Evolutionary conservation across 805 yeast genomes (phyloP).

Genomic region (Saccharomycopsis selenospora): DNA sequence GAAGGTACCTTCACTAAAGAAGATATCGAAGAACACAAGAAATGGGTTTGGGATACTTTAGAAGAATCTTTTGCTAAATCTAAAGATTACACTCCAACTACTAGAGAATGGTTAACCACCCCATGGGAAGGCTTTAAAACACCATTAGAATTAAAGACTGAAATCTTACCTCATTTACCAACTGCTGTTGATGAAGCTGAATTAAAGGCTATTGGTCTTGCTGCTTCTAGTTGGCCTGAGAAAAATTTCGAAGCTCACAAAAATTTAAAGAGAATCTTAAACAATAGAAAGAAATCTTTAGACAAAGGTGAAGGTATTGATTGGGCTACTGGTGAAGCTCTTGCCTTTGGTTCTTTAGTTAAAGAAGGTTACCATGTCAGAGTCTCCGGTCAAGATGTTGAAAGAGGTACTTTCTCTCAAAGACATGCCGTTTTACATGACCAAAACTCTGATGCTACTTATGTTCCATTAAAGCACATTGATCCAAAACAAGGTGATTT

Average conservation of each 20-base stretch:
- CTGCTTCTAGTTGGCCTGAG: constrained; percentile 77
- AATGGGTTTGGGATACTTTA: constrained; percentile 94
- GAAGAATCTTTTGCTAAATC: constrained; percentile 87
- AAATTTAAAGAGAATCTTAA: constrained; percentile 91
- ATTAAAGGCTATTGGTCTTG: constrained; percentile 71
- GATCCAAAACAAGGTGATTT: constrained; percentile 79
- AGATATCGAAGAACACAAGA: constrained; percentile 91
- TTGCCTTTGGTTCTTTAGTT: constrained; percentile 89
- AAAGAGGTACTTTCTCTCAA: constrained; percentile 99
- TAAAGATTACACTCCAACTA: constrained; percentile 82
- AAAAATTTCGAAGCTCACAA: constrained; percentile 83
- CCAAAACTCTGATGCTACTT: constrained; percentile 75
- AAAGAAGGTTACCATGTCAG: constrained; percentile 95
- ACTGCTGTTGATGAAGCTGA: constrained; percentile 73
- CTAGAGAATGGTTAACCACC: constrained; percentile 96
- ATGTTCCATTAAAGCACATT: constrained; percentile 79
- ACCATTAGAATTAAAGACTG: constrained; percentile 93
- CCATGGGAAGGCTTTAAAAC: constrained; percentile 99
- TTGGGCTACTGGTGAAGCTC: constrained; percentile 99
- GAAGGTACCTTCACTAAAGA: constrained; percentile 87
- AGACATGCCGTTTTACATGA: constrained; percentile 98
- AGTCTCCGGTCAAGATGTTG: constrained; percentile 98
- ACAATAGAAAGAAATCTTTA: constrained; percentile 76
- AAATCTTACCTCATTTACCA: constrained; percentile 91
- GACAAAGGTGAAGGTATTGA: constrained; percentile 92